phyloP scores from a whole-genome alignment of 1,284 basidiomycete species.

The Ganoderma boninense region DNA sequence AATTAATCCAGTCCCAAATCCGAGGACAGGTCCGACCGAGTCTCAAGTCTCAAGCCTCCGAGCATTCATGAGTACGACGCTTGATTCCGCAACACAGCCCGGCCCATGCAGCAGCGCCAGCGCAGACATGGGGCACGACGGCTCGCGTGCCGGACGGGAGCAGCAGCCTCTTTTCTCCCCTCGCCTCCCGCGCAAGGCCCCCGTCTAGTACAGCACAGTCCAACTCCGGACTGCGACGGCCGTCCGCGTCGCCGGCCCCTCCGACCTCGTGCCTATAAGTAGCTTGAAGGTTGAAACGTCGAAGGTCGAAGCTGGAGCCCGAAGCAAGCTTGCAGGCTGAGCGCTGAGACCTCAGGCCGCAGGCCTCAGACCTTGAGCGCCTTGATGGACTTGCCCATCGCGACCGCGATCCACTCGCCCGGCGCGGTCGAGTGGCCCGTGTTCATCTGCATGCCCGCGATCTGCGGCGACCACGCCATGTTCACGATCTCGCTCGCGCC shows the following conservation, averaged over 20 bases:
- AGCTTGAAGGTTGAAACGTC: too few species aligned
- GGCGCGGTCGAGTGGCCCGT: conserved; percentile 74
- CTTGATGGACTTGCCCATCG: conserved; percentile 85
- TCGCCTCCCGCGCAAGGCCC: too few species aligned
- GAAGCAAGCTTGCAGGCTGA: too few species aligned
- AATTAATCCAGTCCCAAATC: not conserved
- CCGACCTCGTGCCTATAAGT: too few species aligned
- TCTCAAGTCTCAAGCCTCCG: not conserved
- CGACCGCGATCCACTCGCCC: conserved; percentile 92
- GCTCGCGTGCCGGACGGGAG: not conserved
- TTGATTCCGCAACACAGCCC: not conserved
- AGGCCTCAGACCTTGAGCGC: conserved; percentile 84
- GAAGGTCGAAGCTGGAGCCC: too few species aligned
- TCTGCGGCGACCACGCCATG: conserved; percentile 86
- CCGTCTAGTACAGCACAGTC: not conserved
- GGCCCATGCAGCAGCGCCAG: not conserved
- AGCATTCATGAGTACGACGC: too few species aligned
- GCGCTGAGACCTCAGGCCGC: too few species aligned
- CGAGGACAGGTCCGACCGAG: not conserved
- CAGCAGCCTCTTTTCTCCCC: not conserved
- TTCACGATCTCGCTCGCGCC: conserved; percentile 85
- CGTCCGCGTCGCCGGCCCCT: too few species aligned
- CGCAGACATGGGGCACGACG: not conserved
- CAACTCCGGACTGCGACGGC: too few species aligned
- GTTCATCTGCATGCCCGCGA: conserved; percentile 76